phyloP scores from a whole-genome alignment of 176 grass and related monocot genomes.

The Hordeum vulgare region MorexV3_pseudomolecules_assembly NC_058518.1:495442429-495442928 shows the following conservation, averaged over 20 bases:
- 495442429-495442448: no score
- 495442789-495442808: neutral
- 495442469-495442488: neutral
- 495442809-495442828: neutral
- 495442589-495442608: neutral
- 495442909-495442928: neutral
- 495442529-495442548: slow-evolving; percentile 98
- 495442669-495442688: neutral
- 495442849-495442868: neutral
- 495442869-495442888: neutral
- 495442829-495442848: neutral
- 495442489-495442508: slow-evolving; percentile 67
- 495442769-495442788: neutral
- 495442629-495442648: neutral
- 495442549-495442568: slow-evolving; percentile 36
- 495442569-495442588: no score
- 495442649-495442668: neutral
- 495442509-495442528: slow-evolving; percentile 86
- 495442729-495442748: neutral
- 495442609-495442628: neutral
- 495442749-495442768: neutral
- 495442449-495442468: no score
- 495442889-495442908: neutral
- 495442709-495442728: neutral
- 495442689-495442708: neutral